Conservation (phyloP, 1,284 basidiomycete species). For the Cutaneotrichosporon sp. region DNA sequence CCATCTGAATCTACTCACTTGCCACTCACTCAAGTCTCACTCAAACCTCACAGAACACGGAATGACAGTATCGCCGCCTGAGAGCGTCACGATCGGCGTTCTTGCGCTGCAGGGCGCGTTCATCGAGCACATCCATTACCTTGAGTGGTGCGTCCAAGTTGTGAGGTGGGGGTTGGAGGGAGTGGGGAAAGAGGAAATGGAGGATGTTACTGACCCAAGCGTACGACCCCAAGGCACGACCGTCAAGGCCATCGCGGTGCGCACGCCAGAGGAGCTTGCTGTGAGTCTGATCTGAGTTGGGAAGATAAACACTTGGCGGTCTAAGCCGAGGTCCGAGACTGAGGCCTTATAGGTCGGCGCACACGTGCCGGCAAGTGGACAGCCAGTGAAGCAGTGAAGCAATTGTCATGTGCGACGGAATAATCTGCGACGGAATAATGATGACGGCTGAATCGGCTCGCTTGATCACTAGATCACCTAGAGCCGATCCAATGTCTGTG, state of each 20-base stretch:
- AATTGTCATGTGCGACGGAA: too few relatives aligned
- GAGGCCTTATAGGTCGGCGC: too few relatives aligned
- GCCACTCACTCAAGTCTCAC: background rate
- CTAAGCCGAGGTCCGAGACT: too few relatives aligned
- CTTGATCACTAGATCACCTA: too few relatives aligned
- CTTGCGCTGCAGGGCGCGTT: constrained; percentile 89
- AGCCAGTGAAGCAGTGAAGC: too few relatives aligned
- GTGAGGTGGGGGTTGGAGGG: background rate
- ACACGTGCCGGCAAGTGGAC: too few relatives aligned
- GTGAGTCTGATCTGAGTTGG: constrained; percentile 28
- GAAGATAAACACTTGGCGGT: background rate
- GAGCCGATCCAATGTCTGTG: too few relatives aligned
- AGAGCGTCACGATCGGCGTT: constrained; percentile 21
- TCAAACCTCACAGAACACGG: background rate
- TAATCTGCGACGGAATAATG: too few relatives aligned
- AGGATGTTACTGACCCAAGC: constrained; percentile 15
- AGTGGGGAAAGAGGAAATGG: too few relatives aligned
- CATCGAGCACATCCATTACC: constrained; percentile 66
- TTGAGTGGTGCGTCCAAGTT: constrained; percentile 37
- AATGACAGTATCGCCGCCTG: constrained; percentile 7
- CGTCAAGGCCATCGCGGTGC: constrained; percentile 60
- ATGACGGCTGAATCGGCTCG: too few relatives aligned
- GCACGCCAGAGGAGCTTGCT: constrained; percentile 71
- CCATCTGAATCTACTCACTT: background rate
- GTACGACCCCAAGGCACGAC: constrained; percentile 30